Base-by-base conservation (phyloP, 768 basidiomycete genomes). In the Tulasnella sp. region DNA sequence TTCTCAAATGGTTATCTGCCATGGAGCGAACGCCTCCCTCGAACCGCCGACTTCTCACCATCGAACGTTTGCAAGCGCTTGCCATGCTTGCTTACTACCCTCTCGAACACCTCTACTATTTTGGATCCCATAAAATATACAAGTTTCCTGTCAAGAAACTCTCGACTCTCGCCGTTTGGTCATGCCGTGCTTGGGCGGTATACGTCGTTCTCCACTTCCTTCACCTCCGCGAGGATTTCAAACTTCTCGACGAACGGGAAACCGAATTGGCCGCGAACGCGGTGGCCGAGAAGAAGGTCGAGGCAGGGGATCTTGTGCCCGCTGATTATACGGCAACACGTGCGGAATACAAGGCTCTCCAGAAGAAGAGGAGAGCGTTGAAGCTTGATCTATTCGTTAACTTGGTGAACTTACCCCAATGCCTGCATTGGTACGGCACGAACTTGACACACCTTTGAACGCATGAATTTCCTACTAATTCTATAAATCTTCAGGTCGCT, bases 131-230 rank as follows among this genome's bases (percentile, higher is more conserved):
- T 39, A 55, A 57, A 29, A 37, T 72, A 7, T 48, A 48, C 40
- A 73, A 42, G 18, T 46, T 77, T 37, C 32, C 76, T 4, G 32
- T 73, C 26, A 32, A 42, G 37, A 74, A 39, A 26, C 23, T 61
- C n/a, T 61, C 73, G 32, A 40, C 37, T 37, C 77, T 95, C 51
- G 86, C 87, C 3, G 81, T 91, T 74, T 93, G 91, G 92, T 94
- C 93, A 18, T 89, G 88, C 75, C 90, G 94, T 29, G 92, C 91
- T 83, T 96, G 94, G 95, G 91, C 91, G 1, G 83, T 88, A 32
- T 96, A 96, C 81, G 87, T 94, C 57, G 80, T 91, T 40, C 88
- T 96, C 70, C 94, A 93, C 77, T 90, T 94, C 80, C 88, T 87
- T 5, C 92, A 93, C 81, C 85, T 93, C 75, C 84, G 86, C 40